Evolutionary conservation across 2,329 filamentous ascomycete species (phyloP).

Genomic region (Mollisiaceae sp.): DNA sequence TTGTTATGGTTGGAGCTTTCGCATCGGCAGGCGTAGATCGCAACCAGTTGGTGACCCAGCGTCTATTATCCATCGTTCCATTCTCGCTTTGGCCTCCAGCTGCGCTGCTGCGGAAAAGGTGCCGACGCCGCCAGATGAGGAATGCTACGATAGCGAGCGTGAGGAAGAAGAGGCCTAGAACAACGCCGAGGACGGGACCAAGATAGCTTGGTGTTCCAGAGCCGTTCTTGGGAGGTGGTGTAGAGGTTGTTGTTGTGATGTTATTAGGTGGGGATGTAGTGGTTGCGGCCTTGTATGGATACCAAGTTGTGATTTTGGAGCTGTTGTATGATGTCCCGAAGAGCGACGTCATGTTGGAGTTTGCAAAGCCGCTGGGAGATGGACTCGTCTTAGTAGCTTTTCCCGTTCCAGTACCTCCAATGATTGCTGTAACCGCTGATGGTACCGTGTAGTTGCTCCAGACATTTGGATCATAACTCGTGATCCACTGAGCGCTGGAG

Average conservation of each 20-base stretch:
- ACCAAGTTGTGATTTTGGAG: slow-evolving; percentile 62
- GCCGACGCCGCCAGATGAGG: slow-evolving; percentile 56
- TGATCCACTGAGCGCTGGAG: slow-evolving; percentile 70
- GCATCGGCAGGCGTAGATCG: slow-evolving; percentile 28
- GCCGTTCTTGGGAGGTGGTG: slow-evolving; percentile 9
- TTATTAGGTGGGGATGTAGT: slow-evolving; percentile 26
- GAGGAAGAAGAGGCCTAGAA: slow-evolving; percentile 62
- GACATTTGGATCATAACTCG: slow-evolving; percentile 68
- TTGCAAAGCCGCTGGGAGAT: slow-evolving; percentile 60
- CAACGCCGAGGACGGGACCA: slow-evolving; percentile 64
- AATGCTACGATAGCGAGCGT: slow-evolving; percentile 56
- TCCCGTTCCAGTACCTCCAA: slow-evolving; percentile 64
- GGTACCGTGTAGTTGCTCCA: slow-evolving; percentile 73
- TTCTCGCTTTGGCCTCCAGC: slow-evolving; percentile 33
- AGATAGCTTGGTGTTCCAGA: slow-evolving; percentile 58
- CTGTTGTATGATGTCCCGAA: slow-evolving; percentile 62
- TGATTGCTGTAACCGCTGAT: slow-evolving; percentile 58
- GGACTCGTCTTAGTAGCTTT: slow-evolving; percentile 70
- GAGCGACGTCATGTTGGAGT: slow-evolving; percentile 52
- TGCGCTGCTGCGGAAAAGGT: slow-evolving; percentile 31
- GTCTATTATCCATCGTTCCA: slow-evolving; percentile 35
- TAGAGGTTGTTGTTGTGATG: slow-evolving; percentile 21
- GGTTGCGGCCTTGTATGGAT: slow-evolving; percentile 55
- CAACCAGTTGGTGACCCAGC: slow-evolving; percentile 39
- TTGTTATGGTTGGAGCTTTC: slow-evolving; percentile 41